These are phyloP conservation scores for Suillus cothurnatus DNA, from an alignment of 768 basidiomycete species.

Conservation along the genomic window DNA sequence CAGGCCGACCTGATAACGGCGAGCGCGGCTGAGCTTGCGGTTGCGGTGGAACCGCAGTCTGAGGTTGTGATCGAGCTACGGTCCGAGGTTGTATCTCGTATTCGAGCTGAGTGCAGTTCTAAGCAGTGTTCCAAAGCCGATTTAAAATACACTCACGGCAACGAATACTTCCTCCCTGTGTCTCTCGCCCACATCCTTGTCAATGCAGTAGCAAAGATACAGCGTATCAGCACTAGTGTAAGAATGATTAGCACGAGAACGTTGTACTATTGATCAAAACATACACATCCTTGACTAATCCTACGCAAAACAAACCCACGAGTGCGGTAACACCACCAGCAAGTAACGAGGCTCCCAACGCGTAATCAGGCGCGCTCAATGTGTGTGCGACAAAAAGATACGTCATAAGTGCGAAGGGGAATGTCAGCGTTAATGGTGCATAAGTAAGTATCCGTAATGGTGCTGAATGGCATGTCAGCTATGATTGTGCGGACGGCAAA, in stretches of 20 bases:
- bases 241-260: conserved; percentile 2
- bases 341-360: conserved; percentile 73
- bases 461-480: conserved; percentile 34
- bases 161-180: conserved; percentile 56
- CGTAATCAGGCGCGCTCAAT: conserved; percentile 66
- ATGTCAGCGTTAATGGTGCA: conserved; percentile 75
- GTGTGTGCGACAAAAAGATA: conserved; percentile 92
- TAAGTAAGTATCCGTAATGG: conserved; percentile 71
- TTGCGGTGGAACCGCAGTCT: conserved; percentile 16
- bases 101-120: conserved; percentile 36
- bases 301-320: conserved; percentile 82
- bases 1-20: conserved; percentile 1
- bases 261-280: conserved; percentile 22
- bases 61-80: conserved; percentile 18
- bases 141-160: conserved; percentile 43
- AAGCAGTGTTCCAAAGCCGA: conserved; percentile 10
- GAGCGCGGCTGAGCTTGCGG: conserved; percentile 19
- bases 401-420: conserved; percentile 79
- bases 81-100: conserved; percentile 35
- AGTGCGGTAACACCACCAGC: conserved; percentile 80
- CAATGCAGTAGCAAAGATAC: conserved; percentile 70
- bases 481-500: background rate
- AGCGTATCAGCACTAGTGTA: conserved; percentile 57
- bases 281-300: conserved; percentile 76
- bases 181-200: conserved; percentile 52